phyloP scores from a whole-genome alignment of 257 asterid genomes.

The Nicotiana knightiana region DNA sequence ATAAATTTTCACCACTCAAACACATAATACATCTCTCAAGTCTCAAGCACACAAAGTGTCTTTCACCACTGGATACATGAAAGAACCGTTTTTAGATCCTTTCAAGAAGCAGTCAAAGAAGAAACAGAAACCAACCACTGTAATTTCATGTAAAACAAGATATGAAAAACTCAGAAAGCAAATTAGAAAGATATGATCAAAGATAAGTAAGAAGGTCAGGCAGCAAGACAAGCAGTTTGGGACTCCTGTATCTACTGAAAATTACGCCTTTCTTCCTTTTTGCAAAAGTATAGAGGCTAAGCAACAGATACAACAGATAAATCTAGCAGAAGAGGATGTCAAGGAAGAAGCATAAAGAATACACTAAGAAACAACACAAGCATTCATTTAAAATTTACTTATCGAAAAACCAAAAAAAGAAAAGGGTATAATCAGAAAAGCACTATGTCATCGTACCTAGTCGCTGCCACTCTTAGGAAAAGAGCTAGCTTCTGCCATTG shows the following conservation, averaged over 20 bases:
- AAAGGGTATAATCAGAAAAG: neutral
- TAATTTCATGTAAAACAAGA: neutral
- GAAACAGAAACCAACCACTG: neutral
- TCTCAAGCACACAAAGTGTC: neutral
- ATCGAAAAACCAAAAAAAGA: neutral
- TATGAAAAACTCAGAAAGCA: neutral
- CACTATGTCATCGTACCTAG: conserved; percentile 37
- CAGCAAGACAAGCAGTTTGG: neutral
- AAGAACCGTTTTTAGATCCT: neutral
- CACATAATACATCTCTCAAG: neutral
- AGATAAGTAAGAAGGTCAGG: conserved; percentile 2
- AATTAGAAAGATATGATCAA: neutral
- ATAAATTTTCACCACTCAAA: neutral
- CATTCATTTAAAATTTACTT: neutral
- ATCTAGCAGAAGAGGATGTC: neutral
- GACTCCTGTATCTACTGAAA: neutral
- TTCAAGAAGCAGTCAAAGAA: neutral
- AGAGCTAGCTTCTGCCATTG: conserved; percentile 80
- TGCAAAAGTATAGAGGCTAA: neutral
- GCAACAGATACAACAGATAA: neutral
- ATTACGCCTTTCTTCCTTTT: neutral
- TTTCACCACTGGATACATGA: neutral
- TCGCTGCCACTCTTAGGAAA: conserved; percentile 71
- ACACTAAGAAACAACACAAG: neutral
- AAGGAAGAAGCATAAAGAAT: neutral